Percentiles rank a stretch among this genome's conserved stretches.
These are phyloP conservation scores for Ophiostoma quercus DNA, from an alignment of 2,329 filamentous ascomycete species.

Conservation along the genomic window DNA sequence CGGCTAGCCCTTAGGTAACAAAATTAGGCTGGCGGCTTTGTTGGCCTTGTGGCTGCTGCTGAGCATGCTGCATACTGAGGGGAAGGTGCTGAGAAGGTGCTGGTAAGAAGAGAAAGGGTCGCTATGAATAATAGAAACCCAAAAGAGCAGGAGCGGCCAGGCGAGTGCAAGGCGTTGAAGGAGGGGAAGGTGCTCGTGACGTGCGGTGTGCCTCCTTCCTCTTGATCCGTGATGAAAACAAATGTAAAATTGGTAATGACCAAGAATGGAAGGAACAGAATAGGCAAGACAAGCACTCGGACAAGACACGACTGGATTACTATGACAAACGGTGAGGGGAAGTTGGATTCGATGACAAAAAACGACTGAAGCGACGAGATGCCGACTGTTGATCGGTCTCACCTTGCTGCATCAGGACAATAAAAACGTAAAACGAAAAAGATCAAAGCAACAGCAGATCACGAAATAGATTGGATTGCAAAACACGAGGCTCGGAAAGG, in stretches of 20 bases:
- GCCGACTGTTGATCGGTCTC: background rate
- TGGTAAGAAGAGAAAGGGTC: background rate
- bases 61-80: conserved; percentile 1
- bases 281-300: background rate
- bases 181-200: conserved; percentile 21
- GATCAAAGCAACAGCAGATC: background rate
- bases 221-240: background rate
- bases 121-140: conserved; percentile 24
- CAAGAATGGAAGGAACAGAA: background rate
- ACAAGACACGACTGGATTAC: background rate
- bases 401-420: background rate
- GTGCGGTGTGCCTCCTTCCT: conserved; percentile 16
- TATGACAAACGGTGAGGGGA: conserved; percentile 10
- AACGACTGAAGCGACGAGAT: background rate
- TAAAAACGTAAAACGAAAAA: background rate
- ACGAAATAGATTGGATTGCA: background rate
- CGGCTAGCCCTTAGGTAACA: conserved; percentile 44
- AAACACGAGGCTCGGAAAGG: conserved; percentile 5
- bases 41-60: conserved; percentile 13
- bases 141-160: conserved; percentile 13
- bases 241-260: background rate
- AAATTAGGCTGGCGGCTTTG: conserved; percentile 24
- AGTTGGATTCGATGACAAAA: conserved; percentile 1
- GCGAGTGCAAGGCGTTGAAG: background rate
- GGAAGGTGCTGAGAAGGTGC: conserved; percentile 7